phyloP scores from a whole-genome alignment of 495 filamentous ascomycete genomes.

The Talaromyces borbonicus region DNA sequence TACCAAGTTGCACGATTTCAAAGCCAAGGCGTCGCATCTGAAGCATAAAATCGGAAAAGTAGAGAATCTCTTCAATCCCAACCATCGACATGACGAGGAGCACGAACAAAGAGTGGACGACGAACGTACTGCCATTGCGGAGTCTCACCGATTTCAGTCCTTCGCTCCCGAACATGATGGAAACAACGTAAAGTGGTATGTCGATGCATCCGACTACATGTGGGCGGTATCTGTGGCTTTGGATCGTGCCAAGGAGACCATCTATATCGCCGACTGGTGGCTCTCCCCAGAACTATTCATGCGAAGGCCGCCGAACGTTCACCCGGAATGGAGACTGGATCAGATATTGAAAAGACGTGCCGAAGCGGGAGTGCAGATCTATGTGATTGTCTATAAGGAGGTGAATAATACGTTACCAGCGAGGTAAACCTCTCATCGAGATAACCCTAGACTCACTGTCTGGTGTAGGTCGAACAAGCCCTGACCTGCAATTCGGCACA shows the following conservation, averaged over 20 bases:
- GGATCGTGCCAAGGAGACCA: slow-evolving; percentile 79
- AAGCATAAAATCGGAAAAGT: slow-evolving; percentile 62
- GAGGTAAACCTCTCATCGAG: too few species aligned
- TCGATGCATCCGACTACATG: slow-evolving; percentile 86
- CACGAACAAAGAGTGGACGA: slow-evolving; percentile 78
- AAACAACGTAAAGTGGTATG: slow-evolving; percentile 94
- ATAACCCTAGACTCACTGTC: not conserved
- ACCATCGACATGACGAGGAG: slow-evolving; percentile 91
- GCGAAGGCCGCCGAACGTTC: slow-evolving; percentile 65
- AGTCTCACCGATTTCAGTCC: slow-evolving; percentile 73
- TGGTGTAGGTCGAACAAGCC: slow-evolving; percentile 52
- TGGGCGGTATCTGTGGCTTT: slow-evolving; percentile 84
- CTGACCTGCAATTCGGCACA: slow-evolving; percentile 87
- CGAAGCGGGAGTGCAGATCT: slow-evolving; percentile 90
- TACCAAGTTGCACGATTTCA: slow-evolving; percentile 2
- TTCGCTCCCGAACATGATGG: slow-evolving; percentile 79
- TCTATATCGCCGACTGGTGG: slow-evolving; percentile 98
- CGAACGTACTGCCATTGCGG: slow-evolving; percentile 61
- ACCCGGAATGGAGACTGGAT: slow-evolving; percentile 86
- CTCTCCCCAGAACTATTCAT: slow-evolving; percentile 88
- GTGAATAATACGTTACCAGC: slow-evolving; percentile 26
- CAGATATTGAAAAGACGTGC: slow-evolving; percentile 77
- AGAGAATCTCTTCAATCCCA: slow-evolving; percentile 66
- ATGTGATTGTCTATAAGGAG: slow-evolving; percentile 89
- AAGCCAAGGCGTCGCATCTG: slow-evolving; percentile 32